Conservation (phyloP, 129 eudicot species). For the Artemisia argyi region DNA sequence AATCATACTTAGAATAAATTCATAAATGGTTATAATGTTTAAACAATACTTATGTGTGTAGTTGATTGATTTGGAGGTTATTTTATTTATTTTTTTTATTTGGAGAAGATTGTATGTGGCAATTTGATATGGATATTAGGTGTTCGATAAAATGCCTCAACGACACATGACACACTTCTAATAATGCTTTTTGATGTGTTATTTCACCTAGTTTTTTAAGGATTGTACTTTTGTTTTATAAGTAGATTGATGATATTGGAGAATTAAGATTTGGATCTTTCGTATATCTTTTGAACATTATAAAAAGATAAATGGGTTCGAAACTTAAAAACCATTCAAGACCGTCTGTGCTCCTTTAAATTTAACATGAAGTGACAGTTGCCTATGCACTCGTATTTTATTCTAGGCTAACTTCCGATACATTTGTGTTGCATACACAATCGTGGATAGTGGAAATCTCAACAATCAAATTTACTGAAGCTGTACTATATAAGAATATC, state of each 20-base stretch:
- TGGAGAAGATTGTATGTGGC: neutral
- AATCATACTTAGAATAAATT: too few relatives aligned
- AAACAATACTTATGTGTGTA: neutral
- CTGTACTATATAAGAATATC: too few relatives aligned
- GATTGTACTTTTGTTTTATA: neutral
- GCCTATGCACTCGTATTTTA: neutral
- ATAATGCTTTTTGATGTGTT: neutral
- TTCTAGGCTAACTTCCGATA: neutral
- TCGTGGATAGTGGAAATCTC: too few relatives aligned
- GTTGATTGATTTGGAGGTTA: neutral
- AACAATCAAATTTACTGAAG: too few relatives aligned
- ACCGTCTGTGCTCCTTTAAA: neutral
- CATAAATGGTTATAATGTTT: too few relatives aligned
- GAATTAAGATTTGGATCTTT: neutral
- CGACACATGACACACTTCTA: too few relatives aligned
- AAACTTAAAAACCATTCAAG: neutral
- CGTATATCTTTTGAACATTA: neutral
- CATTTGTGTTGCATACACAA: too few relatives aligned
- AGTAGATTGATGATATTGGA: neutral
- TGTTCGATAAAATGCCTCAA: neutral
- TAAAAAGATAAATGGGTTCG: neutral
- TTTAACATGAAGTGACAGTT: neutral
- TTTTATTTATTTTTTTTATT: too few relatives aligned
- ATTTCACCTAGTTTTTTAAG: neutral
- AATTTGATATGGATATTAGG: neutral